Percentiles rank a stretch among this genome's conserved stretches.
These are phyloP conservation scores for Tuctoria greenei DNA, from an alignment of 176 grass and related monocot species.

Conservation along the genomic window DNA sequence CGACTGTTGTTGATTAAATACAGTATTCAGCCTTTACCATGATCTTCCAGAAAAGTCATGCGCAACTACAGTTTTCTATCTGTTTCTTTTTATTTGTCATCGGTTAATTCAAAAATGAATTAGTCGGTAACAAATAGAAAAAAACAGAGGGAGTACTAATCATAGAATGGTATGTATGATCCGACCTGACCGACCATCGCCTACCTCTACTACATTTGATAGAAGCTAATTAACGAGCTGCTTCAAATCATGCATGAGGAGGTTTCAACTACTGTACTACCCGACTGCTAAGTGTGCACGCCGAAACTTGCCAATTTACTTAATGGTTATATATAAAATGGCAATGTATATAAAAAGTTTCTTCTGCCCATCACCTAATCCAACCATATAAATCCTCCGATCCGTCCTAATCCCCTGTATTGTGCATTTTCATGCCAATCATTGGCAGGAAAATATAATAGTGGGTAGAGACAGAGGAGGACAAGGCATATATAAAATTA, in stretches of 20 bases:
- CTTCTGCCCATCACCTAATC: slow-evolving; percentile 31
- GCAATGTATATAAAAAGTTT: neutral
- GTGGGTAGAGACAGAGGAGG: slow-evolving; percentile 28
- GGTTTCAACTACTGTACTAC: slow-evolving; percentile 37
- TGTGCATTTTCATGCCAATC: slow-evolving; percentile 33
- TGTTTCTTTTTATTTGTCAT: too few species aligned
- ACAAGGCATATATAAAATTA: neutral
- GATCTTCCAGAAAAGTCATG: neutral
- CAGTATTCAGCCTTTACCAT: neutral
- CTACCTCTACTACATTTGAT: neutral
- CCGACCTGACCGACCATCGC: neutral
- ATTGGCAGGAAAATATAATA: slow-evolving; percentile 54
- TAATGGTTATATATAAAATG: neutral
- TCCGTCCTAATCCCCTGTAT: slow-evolving; percentile 1
- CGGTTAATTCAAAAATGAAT: too few species aligned
- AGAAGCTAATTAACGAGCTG: slow-evolving; percentile 21
- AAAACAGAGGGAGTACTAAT: too few species aligned
- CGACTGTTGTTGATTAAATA: neutral
- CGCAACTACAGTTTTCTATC: neutral
- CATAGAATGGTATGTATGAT: neutral
- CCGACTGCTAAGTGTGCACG: slow-evolving; percentile 17
- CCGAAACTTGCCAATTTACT: neutral
- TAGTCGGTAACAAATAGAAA: too few species aligned
- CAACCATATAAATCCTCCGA: slow-evolving; percentile 35
- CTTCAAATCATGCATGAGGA: slow-evolving; percentile 21